Evolutionary conservation across 306 rosid genomes (phyloP).

Genomic region (Cucurbita ficifolia): DNA sequence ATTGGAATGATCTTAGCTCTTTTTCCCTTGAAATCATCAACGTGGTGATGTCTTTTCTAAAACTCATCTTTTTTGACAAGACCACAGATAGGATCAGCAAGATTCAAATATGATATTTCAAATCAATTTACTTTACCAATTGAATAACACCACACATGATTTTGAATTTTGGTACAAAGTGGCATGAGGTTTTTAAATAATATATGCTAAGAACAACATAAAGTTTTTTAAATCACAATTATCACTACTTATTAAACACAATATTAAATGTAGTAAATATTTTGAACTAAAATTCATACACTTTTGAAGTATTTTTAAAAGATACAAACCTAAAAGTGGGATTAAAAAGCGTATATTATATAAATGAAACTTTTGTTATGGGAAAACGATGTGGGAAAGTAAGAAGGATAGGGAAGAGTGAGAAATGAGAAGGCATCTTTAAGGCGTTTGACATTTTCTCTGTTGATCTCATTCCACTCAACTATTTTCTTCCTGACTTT

Average conservation of each 20-base stretch:
- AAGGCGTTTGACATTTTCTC: not conserved
- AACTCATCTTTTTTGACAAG: not conserved
- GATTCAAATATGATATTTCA: not conserved
- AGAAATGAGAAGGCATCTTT: not conserved
- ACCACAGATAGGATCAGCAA: not conserved
- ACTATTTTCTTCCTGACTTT: not conserved
- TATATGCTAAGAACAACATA: too few relatives aligned
- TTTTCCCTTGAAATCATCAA: not conserved
- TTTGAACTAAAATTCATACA: too few relatives aligned
- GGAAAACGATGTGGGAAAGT: not conserved
- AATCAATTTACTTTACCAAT: not conserved
- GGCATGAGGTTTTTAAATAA: too few relatives aligned
- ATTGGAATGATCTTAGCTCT: not conserved
- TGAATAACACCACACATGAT: not conserved
- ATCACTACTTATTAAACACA: too few relatives aligned
- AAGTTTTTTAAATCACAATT: too few relatives aligned
- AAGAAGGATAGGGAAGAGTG: too few relatives aligned
- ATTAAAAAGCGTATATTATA: too few relatives aligned
- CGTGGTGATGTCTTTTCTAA: not conserved
- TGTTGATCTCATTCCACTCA: not conserved
- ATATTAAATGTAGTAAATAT: too few relatives aligned
- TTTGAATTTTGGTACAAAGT: too few relatives aligned
- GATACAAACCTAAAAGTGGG: too few relatives aligned
- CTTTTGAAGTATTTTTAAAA: too few relatives aligned
- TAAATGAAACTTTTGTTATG: not conserved